These are phyloP conservation scores for Aspergillus sp. DNA, from an alignment of 2,329 filamentous ascomycete species.

Conservation along the genomic window DNA sequence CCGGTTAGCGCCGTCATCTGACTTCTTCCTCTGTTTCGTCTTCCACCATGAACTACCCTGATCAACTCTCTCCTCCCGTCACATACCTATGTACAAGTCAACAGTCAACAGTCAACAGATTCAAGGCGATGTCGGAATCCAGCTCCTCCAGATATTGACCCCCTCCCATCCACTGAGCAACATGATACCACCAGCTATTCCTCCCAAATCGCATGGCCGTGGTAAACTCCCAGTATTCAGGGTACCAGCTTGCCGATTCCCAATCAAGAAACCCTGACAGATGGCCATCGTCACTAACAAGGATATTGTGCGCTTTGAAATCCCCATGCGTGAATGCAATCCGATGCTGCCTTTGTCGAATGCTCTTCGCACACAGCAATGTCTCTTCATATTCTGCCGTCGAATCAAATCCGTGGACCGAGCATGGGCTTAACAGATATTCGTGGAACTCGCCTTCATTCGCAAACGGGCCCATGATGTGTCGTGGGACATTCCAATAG, in stretches of 20 bases:
- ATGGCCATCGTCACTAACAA: constrained; percentile 8
- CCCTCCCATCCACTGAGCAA: constrained; percentile 13
- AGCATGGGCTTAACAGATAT: constrained; percentile 14
- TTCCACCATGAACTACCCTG: no score
- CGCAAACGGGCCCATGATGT: constrained; percentile 17
- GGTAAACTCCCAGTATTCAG: constrained; percentile 10
- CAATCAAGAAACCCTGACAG: constrained; percentile 13
- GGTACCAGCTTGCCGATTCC: constrained; percentile 9
- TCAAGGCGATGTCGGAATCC: constrained; percentile 14
- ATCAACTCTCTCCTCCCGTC: no score
- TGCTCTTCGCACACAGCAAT: constrained; percentile 10
- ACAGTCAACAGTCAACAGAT: constrained; percentile 17
- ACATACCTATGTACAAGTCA: constrained; percentile 20
- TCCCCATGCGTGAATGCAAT: constrained; percentile 17
- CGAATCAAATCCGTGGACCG: constrained; percentile 13
- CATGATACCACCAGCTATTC: no score
- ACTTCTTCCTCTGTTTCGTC: no score
- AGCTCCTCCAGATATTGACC: constrained; percentile 14
- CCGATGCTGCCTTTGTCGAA: constrained; percentile 11
- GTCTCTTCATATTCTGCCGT: constrained; percentile 15
- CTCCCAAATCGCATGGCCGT: constrained; percentile 8
- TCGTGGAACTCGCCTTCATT: constrained; percentile 21
- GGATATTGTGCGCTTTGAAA: constrained; percentile 11
- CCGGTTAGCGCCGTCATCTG: no score
- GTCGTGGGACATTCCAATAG: constrained; percentile 18